These are phyloP conservation scores for Pluteus cervinus DNA, from an alignment of 768 basidiomycete species.

Conservation along the genomic window DNA sequence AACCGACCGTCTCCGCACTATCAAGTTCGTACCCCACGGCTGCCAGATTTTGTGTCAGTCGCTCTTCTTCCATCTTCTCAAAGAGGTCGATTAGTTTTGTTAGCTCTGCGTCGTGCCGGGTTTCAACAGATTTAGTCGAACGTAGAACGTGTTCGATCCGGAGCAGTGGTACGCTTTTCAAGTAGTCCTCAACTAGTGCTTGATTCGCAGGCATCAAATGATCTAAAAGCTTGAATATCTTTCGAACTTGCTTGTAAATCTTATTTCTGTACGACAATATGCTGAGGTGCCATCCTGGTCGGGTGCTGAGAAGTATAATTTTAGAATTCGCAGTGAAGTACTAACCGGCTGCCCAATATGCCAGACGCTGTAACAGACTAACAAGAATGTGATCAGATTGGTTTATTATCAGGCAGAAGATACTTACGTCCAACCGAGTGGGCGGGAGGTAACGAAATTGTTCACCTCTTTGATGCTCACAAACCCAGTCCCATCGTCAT, in stretches of 20 bases:
- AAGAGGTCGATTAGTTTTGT: conserved; percentile 20
- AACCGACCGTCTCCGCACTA: conserved; percentile 23
- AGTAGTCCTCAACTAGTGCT: conserved; percentile 25
- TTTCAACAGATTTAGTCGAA: conserved; percentile 22
- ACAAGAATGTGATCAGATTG: background rate
- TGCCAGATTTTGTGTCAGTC: conserved; percentile 20
- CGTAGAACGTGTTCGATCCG: conserved; percentile 27
- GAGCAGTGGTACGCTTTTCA: conserved; percentile 25
- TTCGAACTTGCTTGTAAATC: conserved; percentile 25
- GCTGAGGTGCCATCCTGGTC: conserved; percentile 29
- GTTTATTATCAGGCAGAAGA: background rate
- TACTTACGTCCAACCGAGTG: conserved; percentile 31
- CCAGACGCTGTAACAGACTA: conserved; percentile 30
- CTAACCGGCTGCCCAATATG: conserved; percentile 33
- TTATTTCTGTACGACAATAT: conserved; percentile 26
- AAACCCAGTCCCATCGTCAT: conserved; percentile 37
- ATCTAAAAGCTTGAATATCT: conserved; percentile 23
- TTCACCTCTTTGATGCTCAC: conserved; percentile 36
- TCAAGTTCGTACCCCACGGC: conserved; percentile 27
- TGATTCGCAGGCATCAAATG: conserved; percentile 25
- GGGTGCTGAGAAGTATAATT: background rate
- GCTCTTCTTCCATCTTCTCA: conserved; percentile 21
- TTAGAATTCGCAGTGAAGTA: background rate
- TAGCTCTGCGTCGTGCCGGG: conserved; percentile 22
- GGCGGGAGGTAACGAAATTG: conserved; percentile 25